phyloP scores from a whole-genome alignment of 2,329 filamentous ascomycete genomes.

The Purpureocillium lavendulum region DNA sequence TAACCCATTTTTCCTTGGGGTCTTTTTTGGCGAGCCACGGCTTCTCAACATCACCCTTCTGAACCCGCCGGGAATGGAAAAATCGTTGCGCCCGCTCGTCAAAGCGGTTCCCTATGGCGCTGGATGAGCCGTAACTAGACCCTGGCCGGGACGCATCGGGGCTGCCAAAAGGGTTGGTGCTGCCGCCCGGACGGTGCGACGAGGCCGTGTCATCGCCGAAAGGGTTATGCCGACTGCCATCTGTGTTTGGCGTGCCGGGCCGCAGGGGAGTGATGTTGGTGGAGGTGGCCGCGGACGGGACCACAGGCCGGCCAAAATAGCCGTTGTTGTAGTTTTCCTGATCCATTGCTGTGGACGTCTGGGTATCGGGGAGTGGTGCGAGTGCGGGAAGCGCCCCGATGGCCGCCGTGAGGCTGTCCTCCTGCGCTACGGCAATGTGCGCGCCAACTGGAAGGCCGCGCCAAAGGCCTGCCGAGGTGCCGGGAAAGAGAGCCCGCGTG shows the following conservation, averaged over 20 bases:
- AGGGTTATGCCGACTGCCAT: conserved; percentile 24
- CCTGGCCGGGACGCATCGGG: conserved; percentile 34
- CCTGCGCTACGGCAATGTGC: too few relatives aligned
- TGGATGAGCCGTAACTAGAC: conserved; percentile 39
- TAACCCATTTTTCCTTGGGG: conserved; percentile 79
- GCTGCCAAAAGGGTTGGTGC: conserved; percentile 37
- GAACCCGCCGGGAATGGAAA: conserved; percentile 66
- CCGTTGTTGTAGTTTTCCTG: conserved; percentile 12
- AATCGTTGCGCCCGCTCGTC: conserved; percentile 41
- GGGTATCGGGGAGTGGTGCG: too few relatives aligned
- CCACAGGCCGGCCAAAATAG: conserved; percentile 17
- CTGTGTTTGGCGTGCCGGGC: conserved; percentile 33
- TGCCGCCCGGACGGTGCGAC: conserved; percentile 17
- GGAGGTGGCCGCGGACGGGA: conserved; percentile 28
- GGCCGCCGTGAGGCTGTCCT: too few relatives aligned
- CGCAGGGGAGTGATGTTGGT: conserved; percentile 29
- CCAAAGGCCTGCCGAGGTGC: too few relatives aligned
- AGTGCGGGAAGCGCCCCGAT: too few relatives aligned
- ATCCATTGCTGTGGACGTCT: conserved; percentile 13
- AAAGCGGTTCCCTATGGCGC: conserved; percentile 24
- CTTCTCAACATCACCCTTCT: conserved; percentile 65
- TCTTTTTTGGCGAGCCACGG: conserved; percentile 69
- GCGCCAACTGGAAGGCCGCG: too few relatives aligned
- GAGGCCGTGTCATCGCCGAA: conserved; percentile 31
- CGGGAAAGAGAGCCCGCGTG: too few relatives aligned